Percentiles rank a stretch among this genome's conserved stretches.
Conservation (phyloP, 768 basidiomycete genomes). For the Termitomyces sp. region DNA sequence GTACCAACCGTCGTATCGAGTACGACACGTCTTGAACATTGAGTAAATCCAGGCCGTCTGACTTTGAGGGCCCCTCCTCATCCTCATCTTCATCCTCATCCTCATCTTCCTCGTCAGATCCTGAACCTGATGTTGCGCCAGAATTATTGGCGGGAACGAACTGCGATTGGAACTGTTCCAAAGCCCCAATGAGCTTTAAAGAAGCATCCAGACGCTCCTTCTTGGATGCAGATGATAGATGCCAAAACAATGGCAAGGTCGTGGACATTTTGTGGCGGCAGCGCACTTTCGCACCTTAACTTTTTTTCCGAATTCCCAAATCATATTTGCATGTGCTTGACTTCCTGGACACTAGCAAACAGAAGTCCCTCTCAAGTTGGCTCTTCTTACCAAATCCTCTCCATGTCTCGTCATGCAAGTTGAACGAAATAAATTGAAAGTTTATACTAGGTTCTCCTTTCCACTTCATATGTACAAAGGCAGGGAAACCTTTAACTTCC, state of each 20-base stretch:
- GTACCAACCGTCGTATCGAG: slow-evolving; percentile 78
- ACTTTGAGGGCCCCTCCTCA: slow-evolving; percentile 34
- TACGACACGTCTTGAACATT: slow-evolving; percentile 94
- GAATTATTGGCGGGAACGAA: slow-evolving; percentile 40
- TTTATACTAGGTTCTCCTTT: too few species aligned
- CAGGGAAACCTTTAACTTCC: neutral
- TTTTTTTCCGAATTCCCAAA: slow-evolving; percentile 12
- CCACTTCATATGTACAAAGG: neutral
- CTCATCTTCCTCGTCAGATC: slow-evolving; percentile 41
- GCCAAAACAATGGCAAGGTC: slow-evolving; percentile 91
- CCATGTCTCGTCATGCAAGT: too few species aligned
- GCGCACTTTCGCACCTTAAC: neutral
- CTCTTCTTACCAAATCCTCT: too few species aligned
- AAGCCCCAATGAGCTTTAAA: slow-evolving; percentile 70
- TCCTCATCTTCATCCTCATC: slow-evolving; percentile 37
- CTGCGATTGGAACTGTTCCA: slow-evolving; percentile 80
- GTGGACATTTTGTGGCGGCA: slow-evolving; percentile 54
- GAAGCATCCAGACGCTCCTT: slow-evolving; percentile 82
- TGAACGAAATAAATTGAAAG: too few species aligned
- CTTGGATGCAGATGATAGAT: slow-evolving; percentile 77
- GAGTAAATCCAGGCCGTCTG: slow-evolving; percentile 50
- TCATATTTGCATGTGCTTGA: slow-evolving; percentile 11
- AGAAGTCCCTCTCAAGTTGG: too few species aligned
- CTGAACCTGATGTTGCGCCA: slow-evolving; percentile 25
- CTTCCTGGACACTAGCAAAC: neutral